These are phyloP conservation scores for Trichoderma hamatum DNA, from an alignment of 2,329 filamentous ascomycete species.

Conservation along the genomic window DNA sequence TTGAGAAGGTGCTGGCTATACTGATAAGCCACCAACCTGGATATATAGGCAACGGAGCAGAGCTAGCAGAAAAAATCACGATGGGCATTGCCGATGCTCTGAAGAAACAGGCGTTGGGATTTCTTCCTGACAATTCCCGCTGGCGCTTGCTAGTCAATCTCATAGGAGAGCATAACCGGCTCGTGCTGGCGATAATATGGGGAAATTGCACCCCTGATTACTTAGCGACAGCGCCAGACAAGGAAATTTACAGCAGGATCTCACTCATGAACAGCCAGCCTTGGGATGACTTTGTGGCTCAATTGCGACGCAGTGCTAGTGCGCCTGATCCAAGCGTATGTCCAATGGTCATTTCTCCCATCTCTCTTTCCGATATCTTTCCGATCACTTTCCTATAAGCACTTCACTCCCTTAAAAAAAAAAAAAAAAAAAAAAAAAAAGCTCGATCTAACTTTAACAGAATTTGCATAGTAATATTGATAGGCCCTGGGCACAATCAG, in stretches of 20 bases:
- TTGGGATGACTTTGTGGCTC: slow-evolving; percentile 34
- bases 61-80: slow-evolving; percentile 29
- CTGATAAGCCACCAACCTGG: neutral
- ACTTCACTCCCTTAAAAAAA: no score
- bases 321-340: slow-evolving; percentile 42
- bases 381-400: neutral
- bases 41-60: neutral
- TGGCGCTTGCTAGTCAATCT: slow-evolving; percentile 40
- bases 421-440: no score
- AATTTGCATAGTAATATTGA: slow-evolving; percentile 39
- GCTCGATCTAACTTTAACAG: slow-evolving; percentile 31
- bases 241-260: slow-evolving; percentile 36
- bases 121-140: slow-evolving; percentile 40
- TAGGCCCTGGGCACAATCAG: slow-evolving; percentile 30
- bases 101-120: slow-evolving; percentile 34
- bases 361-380: neutral
- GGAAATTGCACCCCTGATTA: slow-evolving; percentile 35
- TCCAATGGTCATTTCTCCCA: neutral
- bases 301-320: slow-evolving; percentile 31
- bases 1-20: slow-evolving; percentile 30
- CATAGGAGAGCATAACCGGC: slow-evolving; percentile 36
- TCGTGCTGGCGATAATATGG: slow-evolving; percentile 38
- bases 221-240: slow-evolving; percentile 36
- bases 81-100: slow-evolving; percentile 35
- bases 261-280: slow-evolving; percentile 34